Percentiles rank a stretch among this genome's conserved stretches.
phyloP scores from a whole-genome alignment of 805 yeast genomes.

The Starmera quercuum region DNA sequence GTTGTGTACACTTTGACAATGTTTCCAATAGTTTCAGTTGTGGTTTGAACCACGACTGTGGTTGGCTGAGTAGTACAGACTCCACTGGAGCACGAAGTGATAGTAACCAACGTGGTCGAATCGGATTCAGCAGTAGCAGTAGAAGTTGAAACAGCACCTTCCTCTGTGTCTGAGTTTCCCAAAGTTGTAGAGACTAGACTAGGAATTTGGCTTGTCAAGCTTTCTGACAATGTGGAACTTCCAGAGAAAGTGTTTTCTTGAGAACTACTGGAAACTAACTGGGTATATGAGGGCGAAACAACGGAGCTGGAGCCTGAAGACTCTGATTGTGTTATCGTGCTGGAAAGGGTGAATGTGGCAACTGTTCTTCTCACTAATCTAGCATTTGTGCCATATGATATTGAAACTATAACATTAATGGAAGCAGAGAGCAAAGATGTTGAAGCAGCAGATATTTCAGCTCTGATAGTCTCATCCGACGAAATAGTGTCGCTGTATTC shows the following conservation, averaged over 20 bases:
- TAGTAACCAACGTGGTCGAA: slow-evolving; percentile 1
- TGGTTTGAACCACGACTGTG: slow-evolving; percentile 13
- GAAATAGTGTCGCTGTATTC: neutral
- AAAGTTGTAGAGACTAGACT: neutral
- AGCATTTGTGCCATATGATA: neutral
- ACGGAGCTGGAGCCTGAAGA: neutral
- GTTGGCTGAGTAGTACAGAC: slow-evolving; percentile 19
- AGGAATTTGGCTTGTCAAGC: neutral
- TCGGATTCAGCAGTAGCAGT: neutral
- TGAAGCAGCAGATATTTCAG: neutral
- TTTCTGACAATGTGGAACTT: neutral
- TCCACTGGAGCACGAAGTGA: slow-evolving; percentile 10
- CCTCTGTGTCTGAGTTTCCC: neutral
- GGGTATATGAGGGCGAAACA: neutral
- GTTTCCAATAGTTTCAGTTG: slow-evolving; percentile 19
- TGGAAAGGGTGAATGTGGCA: neutral
- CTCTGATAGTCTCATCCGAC: neutral
- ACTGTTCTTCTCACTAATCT: slow-evolving; percentile 1
- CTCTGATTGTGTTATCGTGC: neutral
- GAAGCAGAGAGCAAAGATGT: neutral
- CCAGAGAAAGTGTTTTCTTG: neutral
- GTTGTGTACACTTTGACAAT: slow-evolving; percentile 27
- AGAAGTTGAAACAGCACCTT: slow-evolving; percentile 7
- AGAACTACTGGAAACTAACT: neutral
- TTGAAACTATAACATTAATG: neutral